phyloP scores from a whole-genome alignment of 495 filamentous ascomycete species.

The Annulohypoxylon nitens region DNA sequence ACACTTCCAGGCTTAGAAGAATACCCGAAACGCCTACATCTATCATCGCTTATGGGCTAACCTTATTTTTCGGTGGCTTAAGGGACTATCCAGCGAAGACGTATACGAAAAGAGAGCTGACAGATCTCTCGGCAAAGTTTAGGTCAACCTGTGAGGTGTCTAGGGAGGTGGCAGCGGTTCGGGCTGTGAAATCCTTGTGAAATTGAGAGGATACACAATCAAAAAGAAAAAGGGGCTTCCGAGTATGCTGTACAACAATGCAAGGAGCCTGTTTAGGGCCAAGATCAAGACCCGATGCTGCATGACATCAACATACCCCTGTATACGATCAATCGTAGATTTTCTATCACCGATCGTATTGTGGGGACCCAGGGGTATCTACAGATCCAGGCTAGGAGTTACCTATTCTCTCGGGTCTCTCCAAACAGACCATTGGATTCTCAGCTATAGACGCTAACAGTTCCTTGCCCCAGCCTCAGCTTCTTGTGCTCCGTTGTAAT shows the following conservation, averaged over 20 bases:
- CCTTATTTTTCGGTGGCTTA: not conserved
- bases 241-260: not conserved
- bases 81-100: too few species aligned
- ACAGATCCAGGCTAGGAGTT: constrained; percentile 19
- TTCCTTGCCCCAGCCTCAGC: not conserved
- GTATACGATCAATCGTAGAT: constrained; percentile 40
- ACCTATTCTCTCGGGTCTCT: not conserved
- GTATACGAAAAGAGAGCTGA: too few species aligned
- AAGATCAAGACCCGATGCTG: constrained; percentile 33
- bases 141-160: too few species aligned
- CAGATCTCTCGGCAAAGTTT: too few species aligned
- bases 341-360: constrained; percentile 33
- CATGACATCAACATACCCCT: constrained; percentile 40
- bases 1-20: not conserved
- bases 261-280: constrained; percentile 8
- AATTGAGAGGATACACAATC: not conserved
- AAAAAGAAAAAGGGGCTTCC: not conserved
- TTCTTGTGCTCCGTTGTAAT: not conserved
- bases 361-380: constrained; percentile 30
- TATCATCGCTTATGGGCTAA: not conserved
- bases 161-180: too few species aligned
- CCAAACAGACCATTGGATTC: not conserved
- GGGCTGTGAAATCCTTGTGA: constrained; percentile 6
- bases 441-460: constrained; percentile 1
- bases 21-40: not conserved